These are phyloP conservation scores for Wickerhamiella occidentalis DNA, from an alignment of 805 yeast species.

Conservation along the genomic window DNA sequence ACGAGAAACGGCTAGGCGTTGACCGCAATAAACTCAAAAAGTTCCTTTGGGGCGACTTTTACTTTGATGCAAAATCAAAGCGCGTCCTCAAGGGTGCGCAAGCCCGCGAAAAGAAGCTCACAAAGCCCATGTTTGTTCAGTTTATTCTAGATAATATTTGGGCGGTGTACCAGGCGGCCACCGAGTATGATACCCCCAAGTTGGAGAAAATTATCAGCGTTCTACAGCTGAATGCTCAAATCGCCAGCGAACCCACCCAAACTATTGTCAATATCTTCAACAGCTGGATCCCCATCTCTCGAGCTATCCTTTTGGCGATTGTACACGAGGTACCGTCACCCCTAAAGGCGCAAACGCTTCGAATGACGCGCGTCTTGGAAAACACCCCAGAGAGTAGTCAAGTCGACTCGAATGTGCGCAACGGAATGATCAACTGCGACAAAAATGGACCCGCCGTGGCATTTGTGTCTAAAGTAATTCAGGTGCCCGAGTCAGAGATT, in stretches of 20 bases:
- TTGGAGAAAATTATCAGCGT: slow-evolving; percentile 64
- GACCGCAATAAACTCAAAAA: slow-evolving; percentile 65
- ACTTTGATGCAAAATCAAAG: slow-evolving; percentile 79
- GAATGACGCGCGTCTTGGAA: slow-evolving; percentile 57
- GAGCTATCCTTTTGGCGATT: slow-evolving; percentile 71
- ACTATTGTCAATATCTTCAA: slow-evolving; percentile 58
- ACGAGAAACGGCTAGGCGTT: slow-evolving; percentile 74
- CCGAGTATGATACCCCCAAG: slow-evolving; percentile 55
- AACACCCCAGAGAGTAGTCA: slow-evolving; percentile 41
- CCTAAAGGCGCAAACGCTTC: slow-evolving; percentile 51
- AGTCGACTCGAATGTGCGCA: slow-evolving; percentile 36
- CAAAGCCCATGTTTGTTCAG: slow-evolving; percentile 74
- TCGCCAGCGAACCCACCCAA: slow-evolving; percentile 61
- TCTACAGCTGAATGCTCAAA: slow-evolving; percentile 49
- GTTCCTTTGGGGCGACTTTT: slow-evolving; percentile 94
- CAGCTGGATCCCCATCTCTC: slow-evolving; percentile 91
- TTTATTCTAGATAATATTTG: slow-evolving; percentile 82
- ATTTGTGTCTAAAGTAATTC: slow-evolving; percentile 78
- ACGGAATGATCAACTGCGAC: slow-evolving; percentile 57
- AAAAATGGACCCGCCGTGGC: slow-evolving; percentile 55
- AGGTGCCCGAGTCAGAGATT: slow-evolving; percentile 69
- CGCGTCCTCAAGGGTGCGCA: slow-evolving; percentile 44
- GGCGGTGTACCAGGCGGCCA: slow-evolving; percentile 68
- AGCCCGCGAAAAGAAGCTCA: slow-evolving; percentile 46
- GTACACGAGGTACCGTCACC: slow-evolving; percentile 84